These are phyloP conservation scores for Pholiota molesta DNA, from an alignment of 768 basidiomycete genomes.

Conservation along the genomic window DNA sequence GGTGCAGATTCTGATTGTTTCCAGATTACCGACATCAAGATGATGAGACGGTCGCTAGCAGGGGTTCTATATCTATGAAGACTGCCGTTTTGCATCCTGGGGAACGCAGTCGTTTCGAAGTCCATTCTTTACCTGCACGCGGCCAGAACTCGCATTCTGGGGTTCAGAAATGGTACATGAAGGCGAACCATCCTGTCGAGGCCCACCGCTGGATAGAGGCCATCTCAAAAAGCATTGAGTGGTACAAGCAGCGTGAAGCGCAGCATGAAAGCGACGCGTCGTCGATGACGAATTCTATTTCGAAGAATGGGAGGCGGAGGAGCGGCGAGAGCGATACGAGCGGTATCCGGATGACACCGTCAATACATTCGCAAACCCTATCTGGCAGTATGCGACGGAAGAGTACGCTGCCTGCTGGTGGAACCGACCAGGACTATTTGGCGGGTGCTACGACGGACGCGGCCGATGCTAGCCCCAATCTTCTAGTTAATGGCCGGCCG, in stretches of 20 bases:
- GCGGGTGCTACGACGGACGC: conserved; percentile 18
- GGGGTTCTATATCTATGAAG: conserved; percentile 89
- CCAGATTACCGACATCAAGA: conserved; percentile 86
- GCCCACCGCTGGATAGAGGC: conserved; percentile 86
- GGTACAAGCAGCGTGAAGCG: conserved; percentile 44
- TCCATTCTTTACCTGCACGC: conserved; percentile 62
- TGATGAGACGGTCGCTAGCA: conserved; percentile 82
- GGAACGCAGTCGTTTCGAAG: conserved; percentile 80
- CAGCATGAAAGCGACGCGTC: conserved; percentile 30
- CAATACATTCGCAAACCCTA: conserved; percentile 23
- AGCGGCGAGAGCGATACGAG: conserved; percentile 44
- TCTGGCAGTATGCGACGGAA: conserved; percentile 23
- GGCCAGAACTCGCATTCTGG: conserved; percentile 36
- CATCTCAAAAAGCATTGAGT: conserved; percentile 73
- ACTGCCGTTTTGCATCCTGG: conserved; percentile 66
- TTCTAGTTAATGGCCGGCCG: conserved; percentile 5
- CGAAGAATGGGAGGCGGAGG: conserved; percentile 17
- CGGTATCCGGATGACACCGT: conserved; percentile 29
- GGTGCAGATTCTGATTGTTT: not conserved
- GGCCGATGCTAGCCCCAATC: conserved; percentile 22
- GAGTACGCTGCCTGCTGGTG: conserved; percentile 9
- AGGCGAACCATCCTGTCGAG: conserved; percentile 87
- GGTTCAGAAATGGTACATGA: conserved; percentile 80
- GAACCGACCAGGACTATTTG: conserved; percentile 15
- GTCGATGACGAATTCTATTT: conserved; percentile 16